phyloP scores from a whole-genome alignment of 306 rosid species.

The Rosa persica region DNA sequence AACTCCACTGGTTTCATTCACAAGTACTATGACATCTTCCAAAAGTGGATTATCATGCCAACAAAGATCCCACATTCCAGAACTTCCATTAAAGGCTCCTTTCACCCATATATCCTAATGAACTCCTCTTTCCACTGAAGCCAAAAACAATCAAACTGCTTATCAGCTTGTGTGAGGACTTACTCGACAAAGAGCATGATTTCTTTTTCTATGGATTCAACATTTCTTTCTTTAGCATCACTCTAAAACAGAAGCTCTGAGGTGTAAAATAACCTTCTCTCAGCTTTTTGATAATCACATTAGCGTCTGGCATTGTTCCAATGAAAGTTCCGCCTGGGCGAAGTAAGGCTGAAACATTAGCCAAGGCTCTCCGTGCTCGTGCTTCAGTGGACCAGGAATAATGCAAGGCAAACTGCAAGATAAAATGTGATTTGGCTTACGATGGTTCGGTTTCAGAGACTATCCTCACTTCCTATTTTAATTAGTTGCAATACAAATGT shows the following conservation, averaged over 20 bases:
- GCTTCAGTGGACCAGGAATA: conserved; percentile 96
- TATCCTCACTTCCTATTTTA: neutral
- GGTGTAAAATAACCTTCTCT: conserved; percentile 67
- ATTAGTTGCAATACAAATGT: neutral
- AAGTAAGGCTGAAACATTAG: conserved; percentile 92
- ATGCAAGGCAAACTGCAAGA: conserved; percentile 60
- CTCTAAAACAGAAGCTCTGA: neutral
- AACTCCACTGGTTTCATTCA: neutral
- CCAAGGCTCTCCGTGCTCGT: conserved; percentile 88
- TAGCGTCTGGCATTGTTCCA: conserved; percentile 99
- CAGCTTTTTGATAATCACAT: conserved; percentile 86
- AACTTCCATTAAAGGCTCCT: neutral
- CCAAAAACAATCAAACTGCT: neutral
- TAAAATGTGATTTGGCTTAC: conserved; percentile 12
- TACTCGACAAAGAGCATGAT: neutral
- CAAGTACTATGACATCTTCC: neutral
- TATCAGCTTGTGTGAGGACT: neutral
- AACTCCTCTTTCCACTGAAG: neutral
- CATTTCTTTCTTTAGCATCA: neutral
- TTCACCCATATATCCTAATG: neutral
- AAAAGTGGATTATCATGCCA: neutral
- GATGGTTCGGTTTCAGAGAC: conserved; percentile 6
- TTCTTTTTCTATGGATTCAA: neutral
- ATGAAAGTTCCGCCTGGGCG: conserved; percentile 95
- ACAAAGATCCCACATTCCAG: neutral